These are phyloP conservation scores for Agrocybe chaxingu DNA, from an alignment of 768 basidiomycete species.

Conservation along the genomic window DNA sequence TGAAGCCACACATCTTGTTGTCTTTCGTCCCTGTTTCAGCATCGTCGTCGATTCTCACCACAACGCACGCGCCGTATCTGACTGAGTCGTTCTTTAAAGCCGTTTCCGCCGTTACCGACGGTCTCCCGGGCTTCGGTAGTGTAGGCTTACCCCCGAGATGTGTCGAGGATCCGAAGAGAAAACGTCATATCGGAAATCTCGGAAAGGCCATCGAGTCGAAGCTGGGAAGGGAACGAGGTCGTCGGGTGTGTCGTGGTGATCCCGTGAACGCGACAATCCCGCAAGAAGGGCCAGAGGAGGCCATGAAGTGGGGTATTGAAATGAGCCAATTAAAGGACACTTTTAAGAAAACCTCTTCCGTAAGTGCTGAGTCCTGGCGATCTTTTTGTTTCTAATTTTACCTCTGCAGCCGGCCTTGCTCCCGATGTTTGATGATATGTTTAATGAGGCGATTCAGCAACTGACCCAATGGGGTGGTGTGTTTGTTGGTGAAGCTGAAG, in stretches of 20 bases:
- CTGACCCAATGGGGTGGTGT: conserved; percentile 73
- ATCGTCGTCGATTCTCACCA: conserved; percentile 34
- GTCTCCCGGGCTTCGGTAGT: conserved; percentile 74
- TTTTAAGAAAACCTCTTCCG: conserved; percentile 57
- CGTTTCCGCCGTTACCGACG: conserved; percentile 51
- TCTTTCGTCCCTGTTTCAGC: conserved; percentile 42
- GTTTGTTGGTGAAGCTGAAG: conserved; percentile 57
- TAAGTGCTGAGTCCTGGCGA: conserved; percentile 27
- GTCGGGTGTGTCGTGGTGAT: conserved; percentile 59
- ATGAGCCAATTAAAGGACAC: conserved; percentile 52
- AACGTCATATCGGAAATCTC: conserved; percentile 66
- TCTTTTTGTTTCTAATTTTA: conserved; percentile 14
- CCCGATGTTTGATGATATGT: conserved; percentile 65
- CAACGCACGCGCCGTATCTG: conserved; percentile 32
- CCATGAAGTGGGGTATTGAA: conserved; percentile 73
- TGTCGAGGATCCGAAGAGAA: conserved; percentile 73
- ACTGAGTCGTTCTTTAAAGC: conserved; percentile 27
- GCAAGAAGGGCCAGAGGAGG: conserved; percentile 55
- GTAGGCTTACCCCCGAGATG: conserved; percentile 76
- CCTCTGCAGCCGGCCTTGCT: conserved; percentile 49
- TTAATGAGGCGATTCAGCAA: conserved; percentile 77
- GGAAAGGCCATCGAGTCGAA: conserved; percentile 69
- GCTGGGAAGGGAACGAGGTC: conserved; percentile 62
- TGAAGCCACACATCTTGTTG: conserved; percentile 60
- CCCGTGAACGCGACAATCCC: conserved; percentile 34